Percentiles rank a stretch among this genome's conserved stretches.
Evolutionary conservation across 2,329 filamentous ascomycete species (phyloP).

Genomic region (Epichloe amarillans): DNA sequence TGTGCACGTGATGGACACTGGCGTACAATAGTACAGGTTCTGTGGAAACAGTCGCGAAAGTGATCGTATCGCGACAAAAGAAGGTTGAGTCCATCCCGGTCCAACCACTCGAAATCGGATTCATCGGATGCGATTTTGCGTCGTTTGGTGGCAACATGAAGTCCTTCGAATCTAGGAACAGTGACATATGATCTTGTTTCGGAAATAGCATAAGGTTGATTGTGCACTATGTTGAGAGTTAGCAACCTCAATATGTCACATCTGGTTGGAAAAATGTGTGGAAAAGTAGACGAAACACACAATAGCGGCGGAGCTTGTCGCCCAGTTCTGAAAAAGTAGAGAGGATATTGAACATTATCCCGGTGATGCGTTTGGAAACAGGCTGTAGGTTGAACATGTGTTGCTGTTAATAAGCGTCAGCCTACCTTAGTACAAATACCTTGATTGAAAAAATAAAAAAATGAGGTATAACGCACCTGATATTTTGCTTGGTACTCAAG

Average conservation of each 20-base stretch:
- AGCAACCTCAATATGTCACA: neutral
- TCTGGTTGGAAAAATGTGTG: neutral
- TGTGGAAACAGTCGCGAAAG: slow-evolving; percentile 12
- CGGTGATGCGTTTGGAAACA: slow-evolving; percentile 12
- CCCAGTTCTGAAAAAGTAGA: slow-evolving; percentile 15
- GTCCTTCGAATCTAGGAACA: neutral
- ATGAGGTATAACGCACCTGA: neutral
- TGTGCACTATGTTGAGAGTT: slow-evolving; percentile 1
- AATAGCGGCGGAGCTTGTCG: slow-evolving; percentile 12
- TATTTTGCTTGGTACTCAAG: neutral
- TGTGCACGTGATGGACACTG: slow-evolving; percentile 9
- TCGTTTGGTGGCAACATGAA: slow-evolving; percentile 15
- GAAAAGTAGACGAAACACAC: slow-evolving; percentile 7
- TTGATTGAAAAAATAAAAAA: no score
- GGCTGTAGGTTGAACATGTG: slow-evolving; percentile 12
- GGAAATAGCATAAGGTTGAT: slow-evolving; percentile 13
- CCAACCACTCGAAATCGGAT: slow-evolving; percentile 14
- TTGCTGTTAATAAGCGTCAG: slow-evolving; percentile 2
- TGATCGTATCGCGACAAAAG: slow-evolving; percentile 13
- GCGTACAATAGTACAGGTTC: slow-evolving; percentile 10
- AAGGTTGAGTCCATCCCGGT: slow-evolving; percentile 10
- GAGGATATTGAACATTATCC: slow-evolving; percentile 17
- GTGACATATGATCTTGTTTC: slow-evolving; percentile 13
- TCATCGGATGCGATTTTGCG: slow-evolving; percentile 12
- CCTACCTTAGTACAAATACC: neutral